Conservation (phyloP, 371 early-diverging fungal genomes). For the Polyrhizophydium stewartii region DNA sequence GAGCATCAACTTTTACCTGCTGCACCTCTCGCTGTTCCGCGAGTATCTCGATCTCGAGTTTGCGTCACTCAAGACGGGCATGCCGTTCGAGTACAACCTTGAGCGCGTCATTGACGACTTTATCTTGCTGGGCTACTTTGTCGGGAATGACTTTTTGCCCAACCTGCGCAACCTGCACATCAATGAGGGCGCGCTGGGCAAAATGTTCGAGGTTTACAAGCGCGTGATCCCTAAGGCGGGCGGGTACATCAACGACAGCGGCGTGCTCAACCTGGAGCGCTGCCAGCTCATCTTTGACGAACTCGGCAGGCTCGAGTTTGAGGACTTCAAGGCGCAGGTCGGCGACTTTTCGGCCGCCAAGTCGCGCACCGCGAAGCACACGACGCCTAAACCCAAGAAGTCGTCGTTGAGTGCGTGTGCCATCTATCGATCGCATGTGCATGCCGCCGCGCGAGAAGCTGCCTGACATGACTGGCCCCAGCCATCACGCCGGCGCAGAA, state of each 20-base stretch:
- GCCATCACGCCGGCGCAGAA: conserved; percentile 59
- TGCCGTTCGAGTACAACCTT: conserved; percentile 69
- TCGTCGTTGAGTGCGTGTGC: too few relatives aligned
- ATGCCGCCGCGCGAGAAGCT: too few relatives aligned
- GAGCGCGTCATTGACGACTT: conserved; percentile 97
- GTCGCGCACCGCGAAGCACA: too few relatives aligned
- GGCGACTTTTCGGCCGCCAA: conserved; percentile 30
- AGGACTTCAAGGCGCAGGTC: conserved; percentile 59
- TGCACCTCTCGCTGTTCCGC: conserved; percentile 84
- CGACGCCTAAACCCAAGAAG: too few relatives aligned
- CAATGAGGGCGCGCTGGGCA: conserved; percentile 85
- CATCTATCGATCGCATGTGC: too few relatives aligned
- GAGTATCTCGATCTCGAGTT: conserved; percentile 93
- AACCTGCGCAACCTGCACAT: conserved; percentile 93
- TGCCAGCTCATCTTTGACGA: conserved; percentile 60
- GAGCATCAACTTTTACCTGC: conserved; percentile 32
- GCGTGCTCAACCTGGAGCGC: conserved; percentile 61
- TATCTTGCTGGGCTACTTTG: conserved; percentile 87
- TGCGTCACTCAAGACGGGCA: conserved; percentile 35
- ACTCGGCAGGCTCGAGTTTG: conserved; percentile 61
- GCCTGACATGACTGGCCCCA: too few relatives aligned
- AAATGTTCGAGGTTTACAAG: conserved; percentile 84
- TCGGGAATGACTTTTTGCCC: conserved; percentile 99
- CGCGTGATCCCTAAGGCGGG: conserved; percentile 60
- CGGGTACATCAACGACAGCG: conserved; percentile 86